phyloP scores from a whole-genome alignment of 495 filamentous ascomycete genomes.

The Penicillium cosmopolitanum region DNA sequence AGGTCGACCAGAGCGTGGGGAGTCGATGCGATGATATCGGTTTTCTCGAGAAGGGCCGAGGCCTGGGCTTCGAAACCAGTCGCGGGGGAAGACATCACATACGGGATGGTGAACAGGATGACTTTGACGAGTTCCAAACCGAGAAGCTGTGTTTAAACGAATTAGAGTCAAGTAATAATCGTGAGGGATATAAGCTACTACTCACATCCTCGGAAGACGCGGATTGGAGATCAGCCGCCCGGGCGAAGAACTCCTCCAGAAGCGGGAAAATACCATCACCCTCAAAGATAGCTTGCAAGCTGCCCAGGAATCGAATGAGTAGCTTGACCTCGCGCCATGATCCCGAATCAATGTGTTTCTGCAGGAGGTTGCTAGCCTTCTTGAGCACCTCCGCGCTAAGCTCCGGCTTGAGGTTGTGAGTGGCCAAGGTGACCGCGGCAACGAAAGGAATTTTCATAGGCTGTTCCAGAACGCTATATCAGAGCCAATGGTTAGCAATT shows the following conservation, averaged over 20 bases:
- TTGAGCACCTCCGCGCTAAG: conserved; percentile 68
- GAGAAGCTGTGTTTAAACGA: conserved; percentile 40
- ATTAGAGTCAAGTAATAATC: conserved; percentile 10
- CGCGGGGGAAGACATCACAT: conserved; percentile 75
- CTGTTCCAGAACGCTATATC: conserved; percentile 71
- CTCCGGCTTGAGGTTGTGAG: conserved; percentile 74
- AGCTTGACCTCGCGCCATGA: conserved; percentile 92
- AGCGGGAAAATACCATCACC: conserved; percentile 85
- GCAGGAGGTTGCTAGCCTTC: conserved; percentile 57
- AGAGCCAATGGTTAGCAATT: conserved; percentile 17
- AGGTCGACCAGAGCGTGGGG: conserved; percentile 80
- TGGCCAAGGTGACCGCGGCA: conserved; percentile 74
- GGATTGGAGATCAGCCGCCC: conserved; percentile 87
- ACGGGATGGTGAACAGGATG: conserved; percentile 90
- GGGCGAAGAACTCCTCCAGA: conserved; percentile 80
- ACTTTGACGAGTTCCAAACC: conserved; percentile 94
- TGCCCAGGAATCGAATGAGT: conserved; percentile 81
- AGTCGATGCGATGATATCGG: conserved; percentile 85
- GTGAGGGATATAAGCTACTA: conserved; percentile 23
- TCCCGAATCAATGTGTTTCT: conserved; percentile 67
- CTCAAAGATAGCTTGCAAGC: conserved; percentile 76
- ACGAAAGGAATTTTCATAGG: conserved; percentile 96
- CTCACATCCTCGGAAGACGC: conserved; percentile 87
- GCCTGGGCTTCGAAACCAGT: conserved; percentile 70
- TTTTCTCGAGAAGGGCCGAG: conserved; percentile 80